Evolutionary conservation across 2,329 filamentous ascomycete genomes (phyloP).

Genomic region (Neodidymelliopsis sp.): DNA sequence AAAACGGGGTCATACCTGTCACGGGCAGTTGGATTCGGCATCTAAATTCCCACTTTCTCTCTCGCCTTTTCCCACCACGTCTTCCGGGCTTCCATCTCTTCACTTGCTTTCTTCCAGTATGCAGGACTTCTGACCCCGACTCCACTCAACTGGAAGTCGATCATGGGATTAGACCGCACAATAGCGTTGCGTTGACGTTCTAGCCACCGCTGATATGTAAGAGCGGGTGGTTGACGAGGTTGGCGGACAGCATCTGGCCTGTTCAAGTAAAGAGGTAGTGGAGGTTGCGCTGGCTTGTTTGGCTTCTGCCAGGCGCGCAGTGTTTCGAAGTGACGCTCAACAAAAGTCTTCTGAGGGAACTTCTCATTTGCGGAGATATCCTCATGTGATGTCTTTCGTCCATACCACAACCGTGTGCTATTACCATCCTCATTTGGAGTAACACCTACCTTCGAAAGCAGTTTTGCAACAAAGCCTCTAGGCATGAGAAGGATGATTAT

Average conservation of each 20-base stretch:
- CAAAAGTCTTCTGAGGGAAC: neutral
- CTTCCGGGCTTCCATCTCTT: constrained; percentile 13
- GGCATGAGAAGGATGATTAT: neutral
- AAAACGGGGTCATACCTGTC: too few relatives aligned
- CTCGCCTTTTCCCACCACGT: constrained; percentile 5
- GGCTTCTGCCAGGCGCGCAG: constrained; percentile 21
- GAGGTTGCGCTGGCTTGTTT: neutral
- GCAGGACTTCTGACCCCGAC: neutral
- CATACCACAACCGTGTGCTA: neutral
- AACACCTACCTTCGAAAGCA: neutral
- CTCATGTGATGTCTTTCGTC: neutral
- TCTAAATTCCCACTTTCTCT: neutral
- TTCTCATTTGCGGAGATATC: neutral
- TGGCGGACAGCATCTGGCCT: neutral
- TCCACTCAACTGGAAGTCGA: neutral
- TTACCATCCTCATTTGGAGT: neutral
- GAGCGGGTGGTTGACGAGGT: neutral
- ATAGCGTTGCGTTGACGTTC: neutral
- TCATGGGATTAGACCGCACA: neutral
- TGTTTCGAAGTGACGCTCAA: constrained; percentile 7
- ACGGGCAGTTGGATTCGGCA: too few relatives aligned
- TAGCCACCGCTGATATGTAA: neutral
- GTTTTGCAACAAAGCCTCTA: neutral
- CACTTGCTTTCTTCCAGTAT: constrained; percentile 7
- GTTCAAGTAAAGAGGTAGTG: neutral